Base-by-base conservation (phyloP, 805 yeast genomes). In the Yarrowia hollandica region DNA sequence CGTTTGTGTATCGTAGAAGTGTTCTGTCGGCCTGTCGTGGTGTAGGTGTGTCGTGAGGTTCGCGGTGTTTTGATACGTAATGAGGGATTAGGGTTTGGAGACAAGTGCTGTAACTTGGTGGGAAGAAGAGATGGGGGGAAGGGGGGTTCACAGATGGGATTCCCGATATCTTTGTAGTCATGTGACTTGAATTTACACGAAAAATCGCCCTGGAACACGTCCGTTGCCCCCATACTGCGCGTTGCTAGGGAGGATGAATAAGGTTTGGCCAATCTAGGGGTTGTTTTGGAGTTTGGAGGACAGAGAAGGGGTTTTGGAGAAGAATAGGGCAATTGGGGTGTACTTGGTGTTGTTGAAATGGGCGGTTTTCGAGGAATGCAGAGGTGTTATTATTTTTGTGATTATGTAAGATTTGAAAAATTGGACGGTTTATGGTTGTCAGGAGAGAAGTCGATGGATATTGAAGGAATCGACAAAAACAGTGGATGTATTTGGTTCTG, bases 241-340 rank as follows among this genome's bases (percentile, higher is more conserved):
- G 44, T 38, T 38, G 44, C 44, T 38, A 38, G 19, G 30, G 21
- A 9, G 5, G 8, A 14, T 15, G 25, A n/a, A n/a, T n/a, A n/a
- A n/a, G n/a, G 19, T 35, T 23, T 12, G 41, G 41, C 41, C 23
- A 19, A 35, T 8, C 44, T 21, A 38, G 44, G 44, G 44, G 44
- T 19, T 26, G 7, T 4, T n/a, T n/a, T n/a, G n/a, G n/a, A n/a
- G n/a, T n/a, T n/a, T n/a, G n/a, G n/a, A n/a, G n/a, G n/a, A n/a
- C n/a, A n/a, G n/a, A n/a, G n/a, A 12, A 26, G 30, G 30, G 11
- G 11, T 26, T 26, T 26, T 10, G 11, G 30, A 12, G 12, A 5
- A 12, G 11, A 26, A 33, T 34, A 35, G 18, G 23, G 22, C n/a
- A n/a, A 18, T 11, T 7, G 38, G 14, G n/a, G 39, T 21, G 10